These are phyloP conservation scores for Ustilago bromivora DNA, from an alignment of 1,284 basidiomycete genomes.

Conservation along the genomic window DNA sequence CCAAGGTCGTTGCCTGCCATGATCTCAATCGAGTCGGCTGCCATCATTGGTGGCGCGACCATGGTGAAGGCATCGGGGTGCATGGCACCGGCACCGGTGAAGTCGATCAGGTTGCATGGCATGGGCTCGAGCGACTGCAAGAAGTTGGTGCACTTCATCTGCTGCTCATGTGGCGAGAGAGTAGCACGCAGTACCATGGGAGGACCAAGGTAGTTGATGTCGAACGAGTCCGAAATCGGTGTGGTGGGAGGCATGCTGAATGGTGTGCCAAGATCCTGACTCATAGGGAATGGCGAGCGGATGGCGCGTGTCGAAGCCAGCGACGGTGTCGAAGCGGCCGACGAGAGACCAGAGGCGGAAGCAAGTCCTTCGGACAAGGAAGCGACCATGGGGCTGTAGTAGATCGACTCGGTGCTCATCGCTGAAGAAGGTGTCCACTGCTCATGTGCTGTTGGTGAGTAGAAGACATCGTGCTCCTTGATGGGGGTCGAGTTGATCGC, in stretches of 20 bases:
- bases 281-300: slow-evolving; percentile 47
- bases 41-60: slow-evolving; percentile 38
- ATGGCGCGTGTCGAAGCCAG: slow-evolving; percentile 35
- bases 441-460: slow-evolving; percentile 47
- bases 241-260: slow-evolving; percentile 53
- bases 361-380: slow-evolving; percentile 42
- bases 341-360: slow-evolving; percentile 37
- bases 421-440: slow-evolving; percentile 49
- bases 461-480: slow-evolving; percentile 52
- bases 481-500: slow-evolving; percentile 52
- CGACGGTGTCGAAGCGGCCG: slow-evolving; percentile 51
- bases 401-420: slow-evolving; percentile 52
- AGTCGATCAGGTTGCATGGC: slow-evolving; percentile 46
- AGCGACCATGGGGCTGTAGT: slow-evolving; percentile 49
- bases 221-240: slow-evolving; percentile 46
- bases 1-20: slow-evolving; percentile 51
- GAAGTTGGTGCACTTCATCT: slow-evolving; percentile 54
- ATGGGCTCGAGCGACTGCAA: slow-evolving; percentile 51
- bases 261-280: slow-evolving; percentile 49
- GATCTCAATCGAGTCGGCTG: slow-evolving; percentile 32
- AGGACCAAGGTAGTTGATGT: slow-evolving; percentile 51
- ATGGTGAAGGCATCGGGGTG: slow-evolving; percentile 23
- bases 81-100: slow-evolving; percentile 21
- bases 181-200: slow-evolving; percentile 47
- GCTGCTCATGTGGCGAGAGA: slow-evolving; percentile 47